These are phyloP conservation scores for Rhodotorula graminis DNA, from an alignment of 768 basidiomycete species.

Conservation along the genomic window DNA sequence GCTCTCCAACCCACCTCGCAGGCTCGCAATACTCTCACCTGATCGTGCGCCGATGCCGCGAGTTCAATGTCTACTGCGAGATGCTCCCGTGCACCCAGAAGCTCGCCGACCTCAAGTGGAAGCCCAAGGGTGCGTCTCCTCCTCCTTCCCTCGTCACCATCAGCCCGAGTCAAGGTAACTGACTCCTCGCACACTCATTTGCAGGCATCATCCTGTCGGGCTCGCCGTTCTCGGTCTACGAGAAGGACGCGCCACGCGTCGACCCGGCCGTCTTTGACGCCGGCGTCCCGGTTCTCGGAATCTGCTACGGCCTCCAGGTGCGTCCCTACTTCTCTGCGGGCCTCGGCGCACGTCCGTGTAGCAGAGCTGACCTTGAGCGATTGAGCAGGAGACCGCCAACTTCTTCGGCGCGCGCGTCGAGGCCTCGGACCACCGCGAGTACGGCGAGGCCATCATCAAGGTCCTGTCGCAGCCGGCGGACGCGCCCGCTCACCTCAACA, in stretches of 20 bases:
- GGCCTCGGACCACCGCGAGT: constrained; percentile 86
- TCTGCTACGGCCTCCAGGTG: constrained; percentile 95
- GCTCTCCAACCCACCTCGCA: neutral
- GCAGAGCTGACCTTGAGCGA: neutral
- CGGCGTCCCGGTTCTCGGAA: constrained; percentile 87
- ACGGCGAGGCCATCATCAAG: constrained; percentile 80
- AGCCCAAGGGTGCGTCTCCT: constrained; percentile 70
- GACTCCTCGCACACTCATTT: neutral
- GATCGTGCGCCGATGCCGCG: constrained; percentile 94
- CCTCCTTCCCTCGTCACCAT: neutral
- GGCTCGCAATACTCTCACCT: constrained; percentile 59
- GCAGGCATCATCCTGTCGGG: constrained; percentile 92
- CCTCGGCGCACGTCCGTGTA: too few species aligned
- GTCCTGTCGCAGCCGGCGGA: constrained; percentile 54
- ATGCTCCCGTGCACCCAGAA: constrained; percentile 93
- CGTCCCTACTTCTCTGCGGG: constrained; percentile 25
- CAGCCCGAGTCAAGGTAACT: neutral
- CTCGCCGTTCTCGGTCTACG: constrained; percentile 97
- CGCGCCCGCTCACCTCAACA: constrained; percentile 51
- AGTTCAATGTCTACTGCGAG: constrained; percentile 95
- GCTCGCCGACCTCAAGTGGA: constrained; percentile 80
- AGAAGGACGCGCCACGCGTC: constrained; percentile 82
- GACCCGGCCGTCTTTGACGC: constrained; percentile 79
- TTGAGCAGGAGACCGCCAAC: constrained; percentile 81
- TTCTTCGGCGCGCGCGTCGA: constrained; percentile 76